Base-by-base conservation (phyloP, 2,329 filamentous ascomycete genomes). In the Aspergillus chevalieri region DNA sequence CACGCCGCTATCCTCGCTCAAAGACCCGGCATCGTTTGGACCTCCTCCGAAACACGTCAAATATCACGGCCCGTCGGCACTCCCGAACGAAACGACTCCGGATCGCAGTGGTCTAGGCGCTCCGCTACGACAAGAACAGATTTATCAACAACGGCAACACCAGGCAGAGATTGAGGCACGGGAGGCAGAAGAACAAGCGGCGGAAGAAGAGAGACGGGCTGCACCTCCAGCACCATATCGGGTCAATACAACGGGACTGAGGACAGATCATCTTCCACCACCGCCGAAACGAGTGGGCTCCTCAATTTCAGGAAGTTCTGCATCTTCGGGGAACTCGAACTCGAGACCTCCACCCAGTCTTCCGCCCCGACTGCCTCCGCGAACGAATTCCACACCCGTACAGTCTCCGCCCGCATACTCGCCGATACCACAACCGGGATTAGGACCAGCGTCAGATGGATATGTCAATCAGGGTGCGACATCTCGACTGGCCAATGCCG, bases 11-110 rank as follows among this genome's bases (percentile, higher is more conserved):
- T 76, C 82, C 7, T 77, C 81, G 3, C 77, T 95, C 26, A 84
- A 82, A 64, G 89, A 95, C 64, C 90, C 89, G 1, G 68, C 81
- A 1, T 80, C 82, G 14, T 95, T 95, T 65, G 89, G 81, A 2
- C 88, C 89, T 21, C 90, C 90, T 22, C 90, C 90, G 0, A 91
- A 82, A 60, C 86, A 80, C 53, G 68, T 74, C 49, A 73, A 75
- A 45, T 77, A 76, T 55, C 71, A 78, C 63, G 70, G 74, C 49
- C 69, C 67, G 12, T 68, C 66, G 6, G 69, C 74, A 3, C 60
- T 74, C 12, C 66, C 72, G 26, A 73, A 75, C 46, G 63, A 75
- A 43, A 72, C 73, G 12, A 70, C 75, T 10, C 69, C 74, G 22
- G 67, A 74, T 47, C 61, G 66, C 30, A 65, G 65, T 24, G 72